Evolutionary conservation across 192 early-diverging fungal genomes (phyloP).

Genomic region (Phlyctochytrium bullatum): DNA sequence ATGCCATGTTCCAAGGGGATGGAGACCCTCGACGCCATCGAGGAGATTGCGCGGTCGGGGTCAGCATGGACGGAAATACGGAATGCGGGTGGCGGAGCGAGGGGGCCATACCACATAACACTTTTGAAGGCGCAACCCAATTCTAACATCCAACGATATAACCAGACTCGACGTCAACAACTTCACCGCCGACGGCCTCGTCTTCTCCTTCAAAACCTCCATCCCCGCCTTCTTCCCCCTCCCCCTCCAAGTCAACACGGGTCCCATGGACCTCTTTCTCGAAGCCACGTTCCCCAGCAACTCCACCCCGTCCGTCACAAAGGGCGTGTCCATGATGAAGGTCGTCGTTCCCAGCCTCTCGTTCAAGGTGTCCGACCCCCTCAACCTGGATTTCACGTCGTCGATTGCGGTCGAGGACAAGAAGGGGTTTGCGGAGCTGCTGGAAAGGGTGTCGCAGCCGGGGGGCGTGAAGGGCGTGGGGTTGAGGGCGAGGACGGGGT

Average conservation of each 20-base stretch:
- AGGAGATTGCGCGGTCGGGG: too few species aligned
- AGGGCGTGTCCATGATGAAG: not conserved
- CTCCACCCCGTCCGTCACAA: not conserved
- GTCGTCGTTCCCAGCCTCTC: not conserved
- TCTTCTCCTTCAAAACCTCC: not conserved
- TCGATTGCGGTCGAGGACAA: not conserved
- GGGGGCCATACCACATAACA: too few species aligned
- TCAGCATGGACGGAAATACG: too few species aligned
- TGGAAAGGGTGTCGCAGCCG: not conserved
- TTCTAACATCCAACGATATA: not conserved
- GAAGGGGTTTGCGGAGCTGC: not conserved
- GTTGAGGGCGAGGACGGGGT: not conserved
- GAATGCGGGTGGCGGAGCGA: too few species aligned
- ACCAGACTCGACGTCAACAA: not conserved
- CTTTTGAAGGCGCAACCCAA: too few species aligned
- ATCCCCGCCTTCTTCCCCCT: slow-evolving; percentile 5
- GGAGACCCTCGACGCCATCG: too few species aligned
- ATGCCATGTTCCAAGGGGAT: too few species aligned
- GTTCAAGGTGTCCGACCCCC: slow-evolving; percentile 4
- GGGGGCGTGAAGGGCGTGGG: not conserved
- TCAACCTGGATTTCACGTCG: slow-evolving; percentile 2
- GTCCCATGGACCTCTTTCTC: not conserved
- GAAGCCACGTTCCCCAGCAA: not conserved
- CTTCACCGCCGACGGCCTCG: not conserved
- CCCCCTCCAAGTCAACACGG: not conserved